Base-by-base conservation (phyloP, 345 rosid species). In the Boechera divaricarpa region DNA sequence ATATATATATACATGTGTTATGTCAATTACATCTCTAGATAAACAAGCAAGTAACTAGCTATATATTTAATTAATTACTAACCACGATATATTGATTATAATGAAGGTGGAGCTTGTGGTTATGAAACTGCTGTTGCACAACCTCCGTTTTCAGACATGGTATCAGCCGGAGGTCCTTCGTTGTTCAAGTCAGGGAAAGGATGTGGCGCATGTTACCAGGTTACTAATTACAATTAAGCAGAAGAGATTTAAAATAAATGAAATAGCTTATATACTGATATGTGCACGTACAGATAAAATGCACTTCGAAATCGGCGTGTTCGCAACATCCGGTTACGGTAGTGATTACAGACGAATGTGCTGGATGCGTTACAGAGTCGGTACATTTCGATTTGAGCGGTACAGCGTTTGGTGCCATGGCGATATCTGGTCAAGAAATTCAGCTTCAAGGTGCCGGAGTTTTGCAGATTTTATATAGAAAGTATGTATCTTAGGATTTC, bases 181-280 rank as follows among this genome's bases (percentile, higher is more conserved):
- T 58, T 87, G 15, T 86, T 54, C 81, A 70, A 82, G 47, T 81
- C 83, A 1, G 92, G 91, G 31, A 72, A 82, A 81, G 95, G 93
- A 21, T 91, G 97, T 71, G 98, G 93, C 33, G 87, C 87, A 8
- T 89, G 98, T 85, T 93, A 87, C 63, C 79, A 86, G 90, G 90
- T 89, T 88, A 42, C 36, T 55, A 65, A n/a, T 31, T 29, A 44
- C 3, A 44, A 8, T 24, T 16, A 10, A 15, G 26, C 4, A 31
- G 3, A 44, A 42, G 42, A 41, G 12, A 48, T 7, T 8, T 4
- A 13, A 12, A 52, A 0, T 6, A 10, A 10, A 28, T 18, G 2
- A 7, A 33, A 60, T n/a, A 26, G 16, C 26, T 10, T 57, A 10
- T 63, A 67, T 6, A 47, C 68, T 18, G 35, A 47, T 56, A 47